Conservation (phyloP, 2,329 filamentous ascomycete genomes). For the Xylaria sp. region DNA sequence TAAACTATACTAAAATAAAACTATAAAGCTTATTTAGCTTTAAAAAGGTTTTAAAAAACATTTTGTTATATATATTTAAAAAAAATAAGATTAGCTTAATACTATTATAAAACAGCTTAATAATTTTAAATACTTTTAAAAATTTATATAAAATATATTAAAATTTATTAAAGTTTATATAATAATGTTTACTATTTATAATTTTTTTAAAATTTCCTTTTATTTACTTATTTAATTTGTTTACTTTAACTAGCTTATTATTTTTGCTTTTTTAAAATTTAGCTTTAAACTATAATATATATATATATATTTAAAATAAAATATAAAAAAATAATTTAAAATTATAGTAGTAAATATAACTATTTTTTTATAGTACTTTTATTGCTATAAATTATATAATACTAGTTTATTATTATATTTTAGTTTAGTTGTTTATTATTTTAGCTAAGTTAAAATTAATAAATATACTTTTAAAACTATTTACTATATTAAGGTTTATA, state of each 20-base stretch:
- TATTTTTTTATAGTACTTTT: conserved; percentile 12
- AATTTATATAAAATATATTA: neutral
- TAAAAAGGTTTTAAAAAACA: neutral
- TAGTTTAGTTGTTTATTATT: neutral
- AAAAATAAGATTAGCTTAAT: neutral
- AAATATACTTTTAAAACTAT: conserved; percentile 17
- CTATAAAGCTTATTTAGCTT: neutral
- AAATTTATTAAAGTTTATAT: neutral
- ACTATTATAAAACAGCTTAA: neutral
- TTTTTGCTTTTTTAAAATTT: neutral
- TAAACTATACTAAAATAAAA: neutral
- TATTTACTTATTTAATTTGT: neutral
- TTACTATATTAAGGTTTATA: neutral
- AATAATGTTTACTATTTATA: neutral
- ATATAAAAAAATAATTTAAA: conserved; percentile 31
- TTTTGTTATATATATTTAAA: too few relatives aligned
- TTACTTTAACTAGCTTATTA: neutral
- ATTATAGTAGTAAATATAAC: conserved; percentile 27
- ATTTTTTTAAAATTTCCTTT: neutral
- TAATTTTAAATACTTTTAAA: neutral
- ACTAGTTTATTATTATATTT: conserved; percentile 11
- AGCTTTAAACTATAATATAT: neutral
- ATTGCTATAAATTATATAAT: conserved; percentile 26
- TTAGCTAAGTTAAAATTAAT: conserved; percentile 27
- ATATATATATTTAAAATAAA: conserved; percentile 20